Conservation (phyloP, 805 yeast genomes). For the Wickerhamiella qilinensis region DNA sequence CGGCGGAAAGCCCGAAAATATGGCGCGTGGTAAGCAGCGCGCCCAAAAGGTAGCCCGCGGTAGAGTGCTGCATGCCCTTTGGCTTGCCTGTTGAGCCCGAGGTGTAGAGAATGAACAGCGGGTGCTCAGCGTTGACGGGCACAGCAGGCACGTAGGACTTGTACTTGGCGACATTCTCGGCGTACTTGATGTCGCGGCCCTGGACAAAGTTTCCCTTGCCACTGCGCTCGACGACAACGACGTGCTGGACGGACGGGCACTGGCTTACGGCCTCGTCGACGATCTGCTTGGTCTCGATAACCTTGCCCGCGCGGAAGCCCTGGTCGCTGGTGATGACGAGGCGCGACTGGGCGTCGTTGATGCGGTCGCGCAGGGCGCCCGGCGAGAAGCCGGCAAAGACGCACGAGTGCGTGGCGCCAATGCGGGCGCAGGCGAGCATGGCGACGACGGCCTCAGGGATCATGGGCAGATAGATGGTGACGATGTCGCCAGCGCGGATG, state of each 20-base stretch:
- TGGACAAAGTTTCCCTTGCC: conserved; percentile 59
- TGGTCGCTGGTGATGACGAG: conserved; percentile 90
- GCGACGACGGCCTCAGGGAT: conserved; percentile 90
- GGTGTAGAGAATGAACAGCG: conserved; percentile 85
- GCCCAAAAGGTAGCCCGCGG: conserved; percentile 89
- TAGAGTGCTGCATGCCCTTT: conserved; percentile 90
- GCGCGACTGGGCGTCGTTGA: conserved; percentile 70
- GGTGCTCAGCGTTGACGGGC: conserved; percentile 84
- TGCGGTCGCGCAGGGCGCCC: conserved; percentile 81
- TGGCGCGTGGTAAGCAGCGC: conserved; percentile 84
- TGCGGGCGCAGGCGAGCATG: conserved; percentile 80
- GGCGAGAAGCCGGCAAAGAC: conserved; percentile 94
- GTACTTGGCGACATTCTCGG: conserved; percentile 67
- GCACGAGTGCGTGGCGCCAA: conserved; percentile 93
- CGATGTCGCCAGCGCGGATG: conserved; percentile 85
- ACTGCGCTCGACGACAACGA: conserved; percentile 78
- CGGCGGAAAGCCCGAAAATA: conserved; percentile 81
- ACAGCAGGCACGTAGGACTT: conserved; percentile 77
- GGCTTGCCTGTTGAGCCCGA: conserved; percentile 98
- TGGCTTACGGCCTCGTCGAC: conserved; percentile 83
- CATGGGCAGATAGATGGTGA: conserved; percentile 94
- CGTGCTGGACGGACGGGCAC: conserved; percentile 58
- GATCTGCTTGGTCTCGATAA: conserved; percentile 79
- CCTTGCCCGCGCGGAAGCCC: conserved; percentile 77
- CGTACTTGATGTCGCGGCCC: conserved; percentile 92